Conservation (phyloP, 257 asterid species). For the Capsicum chinense region DNA sequence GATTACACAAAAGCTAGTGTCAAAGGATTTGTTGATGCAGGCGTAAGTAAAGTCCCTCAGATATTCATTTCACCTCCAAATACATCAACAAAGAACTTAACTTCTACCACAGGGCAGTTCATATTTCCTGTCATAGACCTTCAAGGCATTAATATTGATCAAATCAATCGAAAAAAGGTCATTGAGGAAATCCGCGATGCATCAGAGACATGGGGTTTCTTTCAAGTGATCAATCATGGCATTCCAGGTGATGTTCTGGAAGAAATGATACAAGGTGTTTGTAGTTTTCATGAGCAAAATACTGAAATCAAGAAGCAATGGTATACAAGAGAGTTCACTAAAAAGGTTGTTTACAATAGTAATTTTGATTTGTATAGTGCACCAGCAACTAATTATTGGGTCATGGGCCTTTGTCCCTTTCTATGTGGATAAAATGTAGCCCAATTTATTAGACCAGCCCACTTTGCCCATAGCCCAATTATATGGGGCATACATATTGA, state of each 20-base stretch:
- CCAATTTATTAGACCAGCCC: too few relatives aligned
- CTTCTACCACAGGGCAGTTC: not conserved
- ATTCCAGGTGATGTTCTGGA: conserved; percentile 29
- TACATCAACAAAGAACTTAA: not conserved
- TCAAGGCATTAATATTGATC: conserved; percentile 29
- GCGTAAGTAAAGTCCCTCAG: conserved; percentile 34
- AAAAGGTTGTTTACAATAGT: conserved; percentile 34
- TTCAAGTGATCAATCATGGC: conserved; percentile 43
- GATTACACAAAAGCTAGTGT: conserved; percentile 43
- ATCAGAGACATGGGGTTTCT: conserved; percentile 42
- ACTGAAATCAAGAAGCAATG: conserved; percentile 34
- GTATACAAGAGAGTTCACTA: conserved; percentile 34
- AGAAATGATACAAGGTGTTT: conserved; percentile 36
- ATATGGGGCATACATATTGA: too few relatives aligned
- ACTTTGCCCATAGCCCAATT: too few relatives aligned
- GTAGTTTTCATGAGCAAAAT: conserved; percentile 40
- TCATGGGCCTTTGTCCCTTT: too few relatives aligned
- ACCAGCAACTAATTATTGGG: conserved; percentile 21
- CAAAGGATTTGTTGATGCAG: conserved; percentile 43
- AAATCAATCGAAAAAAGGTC: conserved; percentile 7
- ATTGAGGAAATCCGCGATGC: conserved; percentile 32
- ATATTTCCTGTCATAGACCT: conserved; percentile 39
- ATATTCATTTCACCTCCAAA: conserved; percentile 34
- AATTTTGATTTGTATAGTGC: conserved; percentile 42
- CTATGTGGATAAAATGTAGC: too few relatives aligned